phyloP scores from a whole-genome alignment of 2,329 filamentous ascomycete genomes.

The Aspergillus sp. region DNA sequence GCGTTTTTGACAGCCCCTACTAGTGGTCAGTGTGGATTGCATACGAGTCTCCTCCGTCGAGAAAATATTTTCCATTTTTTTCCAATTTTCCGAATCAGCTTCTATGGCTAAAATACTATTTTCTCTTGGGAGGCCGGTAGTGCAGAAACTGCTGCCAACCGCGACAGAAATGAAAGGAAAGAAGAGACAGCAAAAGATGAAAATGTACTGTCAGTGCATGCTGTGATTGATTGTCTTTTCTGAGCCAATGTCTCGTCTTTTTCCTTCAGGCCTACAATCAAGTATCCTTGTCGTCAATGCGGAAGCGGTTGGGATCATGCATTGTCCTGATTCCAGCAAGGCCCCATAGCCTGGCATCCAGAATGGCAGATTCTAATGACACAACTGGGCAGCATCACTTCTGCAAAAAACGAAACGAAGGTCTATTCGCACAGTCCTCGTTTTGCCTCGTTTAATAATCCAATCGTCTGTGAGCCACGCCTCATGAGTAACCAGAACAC shows the following conservation, averaged over 20 bases:
- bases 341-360: background rate
- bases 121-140: background rate
- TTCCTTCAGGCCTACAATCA: background rate
- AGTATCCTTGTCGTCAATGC: slow-evolving; percentile 9
- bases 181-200: background rate
- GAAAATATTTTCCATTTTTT: background rate
- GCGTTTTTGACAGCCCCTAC: background rate
- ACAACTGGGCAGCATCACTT: background rate
- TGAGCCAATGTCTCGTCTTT: background rate
- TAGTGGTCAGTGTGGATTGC: background rate
- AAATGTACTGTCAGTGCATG: background rate
- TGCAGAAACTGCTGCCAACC: slow-evolving; percentile 9
- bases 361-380: slow-evolving; percentile 2
- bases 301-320: slow-evolving; percentile 7
- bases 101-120: background rate
- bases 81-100: background rate
- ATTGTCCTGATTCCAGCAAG: slow-evolving; percentile 2
- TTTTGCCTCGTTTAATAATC: background rate
- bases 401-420: background rate
- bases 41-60: background rate
- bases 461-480: background rate
- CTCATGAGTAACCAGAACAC: background rate
- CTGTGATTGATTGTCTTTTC: background rate
- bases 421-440: background rate
- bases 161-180: background rate